Evolutionary conservation across 1,284 basidiomycete species (phyloP).

Genomic region (Coriolopsis trogii): DNA sequence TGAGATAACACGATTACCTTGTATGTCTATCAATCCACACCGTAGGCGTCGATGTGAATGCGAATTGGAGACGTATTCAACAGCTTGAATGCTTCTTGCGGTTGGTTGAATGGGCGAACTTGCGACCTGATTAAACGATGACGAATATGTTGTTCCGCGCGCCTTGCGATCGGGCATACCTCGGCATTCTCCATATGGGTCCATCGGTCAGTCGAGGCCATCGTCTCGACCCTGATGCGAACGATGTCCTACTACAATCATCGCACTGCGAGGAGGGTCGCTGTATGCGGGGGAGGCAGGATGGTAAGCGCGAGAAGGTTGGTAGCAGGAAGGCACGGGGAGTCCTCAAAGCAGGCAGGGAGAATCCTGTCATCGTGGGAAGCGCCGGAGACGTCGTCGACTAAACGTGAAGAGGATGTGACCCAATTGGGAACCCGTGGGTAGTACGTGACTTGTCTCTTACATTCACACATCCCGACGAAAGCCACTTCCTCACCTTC

Average conservation of each 20-base stretch:
- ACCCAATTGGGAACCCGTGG: too few species aligned
- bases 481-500: too few species aligned
- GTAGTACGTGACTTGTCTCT: too few species aligned
- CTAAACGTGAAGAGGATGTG: too few species aligned
- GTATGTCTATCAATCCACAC: background rate
- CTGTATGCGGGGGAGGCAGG: too few species aligned
- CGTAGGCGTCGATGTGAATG: background rate
- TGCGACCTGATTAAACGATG: background rate
- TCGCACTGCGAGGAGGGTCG: too few species aligned
- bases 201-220: constrained; percentile 7
- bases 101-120: constrained; percentile 13
- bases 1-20: background rate
- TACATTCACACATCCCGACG: too few species aligned
- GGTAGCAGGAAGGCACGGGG: background rate
- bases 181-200: constrained; percentile 24
- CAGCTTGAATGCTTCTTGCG: background rate
- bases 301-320: constrained; percentile 2
- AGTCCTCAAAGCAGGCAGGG: background rate
- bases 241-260: too few species aligned
- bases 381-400: too few species aligned
- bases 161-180: constrained; percentile 14
- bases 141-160: constrained; percentile 10
- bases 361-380: too few species aligned
- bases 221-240: background rate
- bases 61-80: background rate